Conservation (phyloP, 2,329 filamentous ascomycete species). For the Pseudogymnoascus sp. region DNA sequence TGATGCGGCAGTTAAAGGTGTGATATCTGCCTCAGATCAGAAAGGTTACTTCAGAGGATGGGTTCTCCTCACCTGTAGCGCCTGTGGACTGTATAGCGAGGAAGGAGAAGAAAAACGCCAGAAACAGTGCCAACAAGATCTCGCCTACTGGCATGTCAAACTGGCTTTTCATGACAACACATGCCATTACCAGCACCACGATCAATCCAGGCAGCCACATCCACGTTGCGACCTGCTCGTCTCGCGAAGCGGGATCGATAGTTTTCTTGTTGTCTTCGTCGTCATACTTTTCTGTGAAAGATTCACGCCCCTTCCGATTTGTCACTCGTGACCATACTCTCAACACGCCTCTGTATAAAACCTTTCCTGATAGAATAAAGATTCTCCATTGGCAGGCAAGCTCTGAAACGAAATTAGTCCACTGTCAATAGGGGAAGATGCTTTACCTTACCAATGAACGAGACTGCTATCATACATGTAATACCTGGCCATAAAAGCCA, state of each 20-base stretch:
- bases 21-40: not conserved
- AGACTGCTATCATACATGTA: not conserved
- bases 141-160: not conserved
- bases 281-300: not conserved
- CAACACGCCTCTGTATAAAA: not conserved
- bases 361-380: not conserved
- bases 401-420: not conserved
- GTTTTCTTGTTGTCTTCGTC: not conserved
- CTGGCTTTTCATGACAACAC: not conserved
- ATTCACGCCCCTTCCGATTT: not conserved
- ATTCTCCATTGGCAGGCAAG: constrained; percentile 6
- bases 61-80: not conserved
- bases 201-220: not conserved
- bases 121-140: not conserved
- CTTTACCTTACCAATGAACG: not conserved
- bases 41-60: not conserved
- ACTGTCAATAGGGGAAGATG: not conserved
- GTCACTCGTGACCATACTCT: not conserved
- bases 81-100: constrained; percentile 2
- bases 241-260: not conserved
- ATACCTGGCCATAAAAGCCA: not conserved
- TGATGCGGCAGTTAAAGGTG: not conserved
- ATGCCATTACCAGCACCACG: not conserved
- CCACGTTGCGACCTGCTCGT: not conserved
- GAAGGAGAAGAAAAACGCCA: constrained; percentile 1